These are phyloP conservation scores for Sugiyamaella xylanicola DNA, from an alignment of 1,139 yeast species.

Conservation along the genomic window DNA sequence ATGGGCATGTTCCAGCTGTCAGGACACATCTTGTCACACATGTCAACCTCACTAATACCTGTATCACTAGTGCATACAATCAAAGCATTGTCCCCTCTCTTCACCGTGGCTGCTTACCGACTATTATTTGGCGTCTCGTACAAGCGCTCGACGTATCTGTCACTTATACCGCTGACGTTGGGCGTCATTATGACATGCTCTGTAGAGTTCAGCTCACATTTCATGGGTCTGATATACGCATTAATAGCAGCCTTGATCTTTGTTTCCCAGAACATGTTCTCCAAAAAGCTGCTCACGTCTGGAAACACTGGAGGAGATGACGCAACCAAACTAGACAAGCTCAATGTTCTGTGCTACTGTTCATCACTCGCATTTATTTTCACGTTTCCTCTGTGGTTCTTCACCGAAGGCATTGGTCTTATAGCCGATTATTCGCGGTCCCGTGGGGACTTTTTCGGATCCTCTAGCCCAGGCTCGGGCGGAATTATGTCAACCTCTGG, in stretches of 20 bases:
- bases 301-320: slow-evolving; percentile 30
- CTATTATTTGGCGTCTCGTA: slow-evolving; percentile 59
- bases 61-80: slow-evolving; percentile 91
- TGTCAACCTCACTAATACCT: slow-evolving; percentile 84
- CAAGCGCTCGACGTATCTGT: slow-evolving; percentile 66
- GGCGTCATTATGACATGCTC: slow-evolving; percentile 87
- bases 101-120: slow-evolving; percentile 81
- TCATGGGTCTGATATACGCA: slow-evolving; percentile 72
- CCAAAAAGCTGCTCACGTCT: slow-evolving; percentile 72
- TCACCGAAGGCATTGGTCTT: slow-evolving; percentile 56
- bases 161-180: slow-evolving; percentile 70
- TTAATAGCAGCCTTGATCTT: slow-evolving; percentile 80
- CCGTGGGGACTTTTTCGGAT: slow-evolving; percentile 17
- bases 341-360: slow-evolving; percentile 81
- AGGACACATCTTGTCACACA: slow-evolving; percentile 88
- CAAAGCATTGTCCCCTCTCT: slow-evolving; percentile 84
- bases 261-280: slow-evolving; percentile 89
- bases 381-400: slow-evolving; percentile 76
- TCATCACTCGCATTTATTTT: slow-evolving; percentile 76
- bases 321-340: slow-evolving; percentile 66
- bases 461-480: neutral
- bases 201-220: slow-evolving; percentile 48
- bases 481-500: slow-evolving; percentile 27
- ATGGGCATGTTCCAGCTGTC: slow-evolving; percentile 91
- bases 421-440: slow-evolving; percentile 27